phyloP scores from a whole-genome alignment of 2,329 filamentous ascomycete genomes.

The Cadophora sp. region DNA sequence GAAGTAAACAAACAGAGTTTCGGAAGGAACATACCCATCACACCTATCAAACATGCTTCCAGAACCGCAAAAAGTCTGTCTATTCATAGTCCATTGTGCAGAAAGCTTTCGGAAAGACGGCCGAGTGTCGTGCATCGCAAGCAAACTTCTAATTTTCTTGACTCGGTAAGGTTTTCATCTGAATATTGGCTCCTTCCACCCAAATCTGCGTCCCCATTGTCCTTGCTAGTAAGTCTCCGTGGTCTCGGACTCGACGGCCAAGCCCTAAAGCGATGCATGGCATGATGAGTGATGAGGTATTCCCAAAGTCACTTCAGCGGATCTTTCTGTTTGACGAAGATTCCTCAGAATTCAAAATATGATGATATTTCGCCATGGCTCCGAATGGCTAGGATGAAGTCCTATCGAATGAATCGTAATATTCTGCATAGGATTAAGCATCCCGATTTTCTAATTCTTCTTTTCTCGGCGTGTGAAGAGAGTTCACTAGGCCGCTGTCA shows the following conservation, averaged over 20 bases:
- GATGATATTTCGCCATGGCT: not conserved
- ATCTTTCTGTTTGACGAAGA: not conserved
- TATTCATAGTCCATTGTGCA: not conserved
- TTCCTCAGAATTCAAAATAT: not conserved
- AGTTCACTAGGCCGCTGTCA: not conserved
- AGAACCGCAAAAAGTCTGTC: not conserved
- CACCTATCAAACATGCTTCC: not conserved
- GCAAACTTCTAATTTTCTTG: not conserved
- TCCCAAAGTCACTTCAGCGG: not conserved
- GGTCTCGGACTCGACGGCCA: not conserved
- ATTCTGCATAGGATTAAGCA: not conserved
- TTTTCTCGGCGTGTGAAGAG: not conserved
- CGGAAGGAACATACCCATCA: not conserved
- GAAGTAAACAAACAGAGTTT: not conserved
- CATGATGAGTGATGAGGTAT: not conserved
- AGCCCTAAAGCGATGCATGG: not conserved
- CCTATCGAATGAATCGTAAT: not conserved
- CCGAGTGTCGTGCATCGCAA: not conserved
- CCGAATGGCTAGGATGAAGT: not conserved
- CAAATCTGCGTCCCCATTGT: not conserved
- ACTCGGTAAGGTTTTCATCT: not conserved
- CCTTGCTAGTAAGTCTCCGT: not conserved
- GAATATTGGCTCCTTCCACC: not conserved
- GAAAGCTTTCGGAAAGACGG: not conserved
- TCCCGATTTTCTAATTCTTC: no score